These are phyloP conservation scores for Xerophyta viscosa DNA, from an alignment of 106 monocot species.

Conservation along the genomic window DNA sequence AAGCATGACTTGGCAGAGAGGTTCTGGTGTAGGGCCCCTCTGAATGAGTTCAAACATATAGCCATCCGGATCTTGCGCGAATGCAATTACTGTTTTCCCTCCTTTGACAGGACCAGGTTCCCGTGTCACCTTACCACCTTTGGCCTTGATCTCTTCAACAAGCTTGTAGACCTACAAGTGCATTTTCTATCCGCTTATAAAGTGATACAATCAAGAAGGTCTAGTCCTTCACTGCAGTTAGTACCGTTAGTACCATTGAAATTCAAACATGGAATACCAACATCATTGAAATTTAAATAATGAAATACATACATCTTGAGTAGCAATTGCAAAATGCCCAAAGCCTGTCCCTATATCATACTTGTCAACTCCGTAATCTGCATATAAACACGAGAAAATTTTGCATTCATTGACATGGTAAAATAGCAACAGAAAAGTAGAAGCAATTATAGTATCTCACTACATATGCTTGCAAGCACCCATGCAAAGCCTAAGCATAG, in stretches of 20 bases:
- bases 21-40: conserved; percentile 71
- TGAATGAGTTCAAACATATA: conserved; percentile 88
- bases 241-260: no score
- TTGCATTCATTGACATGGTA: background rate
- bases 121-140: conserved; percentile 81
- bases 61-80: conserved; percentile 84
- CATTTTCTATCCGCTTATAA: no score
- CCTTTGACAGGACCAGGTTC: conserved; percentile 87
- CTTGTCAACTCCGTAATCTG: conserved; percentile 94
- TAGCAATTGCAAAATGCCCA: conserved; percentile 97
- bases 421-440: background rate
- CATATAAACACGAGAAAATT: conserved; percentile 1
- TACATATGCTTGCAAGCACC: no score
- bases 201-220: no score
- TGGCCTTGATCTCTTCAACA: conserved; percentile 75
- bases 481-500: no score
- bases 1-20: conserved; percentile 93
- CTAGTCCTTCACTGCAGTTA: no score
- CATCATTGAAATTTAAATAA: background rate
- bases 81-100: conserved; percentile 72
- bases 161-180: conserved; percentile 46
- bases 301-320: conserved; percentile 57
- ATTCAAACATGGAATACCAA: no score
- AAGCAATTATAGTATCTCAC: no score
- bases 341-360: conserved; percentile 98